Evolutionary conservation across 2,329 filamentous ascomycete genomes (phyloP).

Genomic region (Aspergillus tubingensis): DNA sequence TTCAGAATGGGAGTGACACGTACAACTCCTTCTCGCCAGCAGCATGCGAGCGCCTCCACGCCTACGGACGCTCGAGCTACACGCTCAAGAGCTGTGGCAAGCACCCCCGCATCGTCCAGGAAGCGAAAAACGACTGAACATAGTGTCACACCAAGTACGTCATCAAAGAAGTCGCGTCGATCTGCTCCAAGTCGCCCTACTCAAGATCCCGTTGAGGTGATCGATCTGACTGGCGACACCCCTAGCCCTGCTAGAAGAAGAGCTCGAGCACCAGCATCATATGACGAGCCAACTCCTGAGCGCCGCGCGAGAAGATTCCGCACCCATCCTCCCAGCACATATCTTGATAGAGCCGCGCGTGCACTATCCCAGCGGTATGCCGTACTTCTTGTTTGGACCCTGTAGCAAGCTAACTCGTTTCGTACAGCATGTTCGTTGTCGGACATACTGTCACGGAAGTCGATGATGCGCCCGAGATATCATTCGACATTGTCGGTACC

Average conservation of each 20-base stretch:
- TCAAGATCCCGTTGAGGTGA: slow-evolving; percentile 9
- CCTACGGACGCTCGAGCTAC: not conserved
- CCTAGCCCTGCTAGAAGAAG: slow-evolving; percentile 13
- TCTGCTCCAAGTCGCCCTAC: not conserved
- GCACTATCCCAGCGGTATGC: slow-evolving; percentile 51
- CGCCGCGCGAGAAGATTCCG: slow-evolving; percentile 46
- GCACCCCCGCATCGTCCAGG: slow-evolving; percentile 11
- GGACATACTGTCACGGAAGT: slow-evolving; percentile 50
- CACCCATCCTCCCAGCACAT: slow-evolving; percentile 47
- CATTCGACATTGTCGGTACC: slow-evolving; percentile 59
- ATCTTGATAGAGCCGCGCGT: slow-evolving; percentile 50
- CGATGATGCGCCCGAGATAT: slow-evolving; percentile 51
- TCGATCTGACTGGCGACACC: slow-evolving; percentile 22
- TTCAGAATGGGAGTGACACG: not conserved
- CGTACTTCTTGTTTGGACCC: not conserved
- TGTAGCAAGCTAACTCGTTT: not conserved
- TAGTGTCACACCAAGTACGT: not conserved
- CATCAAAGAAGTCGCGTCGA: slow-evolving; percentile 13
- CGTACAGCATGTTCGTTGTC: slow-evolving; percentile 57
- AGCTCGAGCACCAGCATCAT: slow-evolving; percentile 13
- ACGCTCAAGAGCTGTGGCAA: not conserved
- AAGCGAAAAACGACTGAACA: slow-evolving; percentile 13
- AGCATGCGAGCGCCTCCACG: not conserved
- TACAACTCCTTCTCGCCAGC: not conserved
- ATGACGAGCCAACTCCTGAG: slow-evolving; percentile 31